phyloP scores from a whole-genome alignment of 805 yeast genomes.

The Saturnispora dispora region DNA sequence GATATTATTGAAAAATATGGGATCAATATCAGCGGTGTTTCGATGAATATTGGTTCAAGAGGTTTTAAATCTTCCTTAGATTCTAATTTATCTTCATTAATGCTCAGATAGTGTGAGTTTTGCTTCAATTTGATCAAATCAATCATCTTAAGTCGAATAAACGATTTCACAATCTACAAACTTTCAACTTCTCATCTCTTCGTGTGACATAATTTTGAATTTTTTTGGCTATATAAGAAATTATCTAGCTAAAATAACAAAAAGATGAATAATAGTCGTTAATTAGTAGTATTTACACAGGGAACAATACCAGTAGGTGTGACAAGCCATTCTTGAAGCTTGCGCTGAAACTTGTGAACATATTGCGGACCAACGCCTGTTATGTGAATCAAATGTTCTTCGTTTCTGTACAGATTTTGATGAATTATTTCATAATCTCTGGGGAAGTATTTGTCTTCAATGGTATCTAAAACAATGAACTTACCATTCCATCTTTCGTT shows the following conservation, averaged over 20 bases:
- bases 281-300: slow-evolving; percentile 13
- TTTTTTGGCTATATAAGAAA: neutral
- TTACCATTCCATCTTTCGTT: slow-evolving; percentile 30
- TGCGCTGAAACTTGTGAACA: slow-evolving; percentile 14
- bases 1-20: slow-evolving; percentile 21
- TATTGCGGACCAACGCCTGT: slow-evolving; percentile 8
- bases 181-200: neutral
- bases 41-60: slow-evolving; percentile 20
- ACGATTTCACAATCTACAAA: neutral
- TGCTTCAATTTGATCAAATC: neutral
- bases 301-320: slow-evolving; percentile 27
- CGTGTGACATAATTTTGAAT: neutral
- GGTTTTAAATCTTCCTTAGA: neutral
- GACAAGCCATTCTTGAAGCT: slow-evolving; percentile 28
- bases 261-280: neutral
- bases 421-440: slow-evolving; percentile 3
- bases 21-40: slow-evolving; percentile 24
- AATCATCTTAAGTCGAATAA: neutral
- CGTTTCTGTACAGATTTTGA: slow-evolving; percentile 6
- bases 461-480: slow-evolving; percentile 21
- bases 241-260: neutral
- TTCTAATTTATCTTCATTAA: neutral
- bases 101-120: neutral
- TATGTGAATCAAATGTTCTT: slow-evolving; percentile 11
- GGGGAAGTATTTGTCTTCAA: slow-evolving; percentile 10